Base-by-base conservation (phyloP, 2,329 filamentous ascomycete species). In the Phialophora chinensis region DNA sequence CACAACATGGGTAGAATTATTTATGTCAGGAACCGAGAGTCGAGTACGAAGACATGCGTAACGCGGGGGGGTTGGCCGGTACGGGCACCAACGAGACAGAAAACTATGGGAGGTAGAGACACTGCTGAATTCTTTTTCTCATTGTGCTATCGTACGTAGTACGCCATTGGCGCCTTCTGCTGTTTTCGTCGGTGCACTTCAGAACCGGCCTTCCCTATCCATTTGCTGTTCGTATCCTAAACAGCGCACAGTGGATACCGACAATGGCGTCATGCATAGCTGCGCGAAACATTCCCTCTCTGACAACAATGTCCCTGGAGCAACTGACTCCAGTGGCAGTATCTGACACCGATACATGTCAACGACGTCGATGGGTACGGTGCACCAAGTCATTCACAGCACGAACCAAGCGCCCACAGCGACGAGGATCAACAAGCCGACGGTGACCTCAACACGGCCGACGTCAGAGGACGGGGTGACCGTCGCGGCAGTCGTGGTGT, bases 361-460 rank as follows among this genome's bases (percentile, higher is more conserved):
- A 50, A 8, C 17, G 38, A 44, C 38, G 17, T 44, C 38, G 2
- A 44, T 44, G 38, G 4, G 38, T 3, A 17, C 38, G 6, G 38
- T 44, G 35, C 38, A 31, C 14, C 11, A n/a, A 14, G 25, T 35
- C 58, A 10, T 17, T 62, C 50, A 62, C 50, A 62, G 44, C 49
- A 62, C 52, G 52, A 49, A 55, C 60, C 60, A 62, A 11, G 60
- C 60, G 17, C n/a, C 33, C 31, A 49, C 29, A 7, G 50, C 50
- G 33, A 62, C 23, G 23, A 55, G 52, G 27, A 62, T 12, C 20
- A 62, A 49, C 10, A 50, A 23, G 38, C 31, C 27, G 33, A 56
- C 12, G n/a, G 60, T 62, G 35, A 25, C 10, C 25, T 42, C 33
- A 27, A 62, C 27, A 31, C 50, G 60, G 11, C 49, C 27, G 20